A percentile compares a stretch with the other conserved stretches of the same genome.
Evolutionary conservation across 148 eudicot species (phyloP).

Genomic region (Rhododendron ovatum): DNA sequence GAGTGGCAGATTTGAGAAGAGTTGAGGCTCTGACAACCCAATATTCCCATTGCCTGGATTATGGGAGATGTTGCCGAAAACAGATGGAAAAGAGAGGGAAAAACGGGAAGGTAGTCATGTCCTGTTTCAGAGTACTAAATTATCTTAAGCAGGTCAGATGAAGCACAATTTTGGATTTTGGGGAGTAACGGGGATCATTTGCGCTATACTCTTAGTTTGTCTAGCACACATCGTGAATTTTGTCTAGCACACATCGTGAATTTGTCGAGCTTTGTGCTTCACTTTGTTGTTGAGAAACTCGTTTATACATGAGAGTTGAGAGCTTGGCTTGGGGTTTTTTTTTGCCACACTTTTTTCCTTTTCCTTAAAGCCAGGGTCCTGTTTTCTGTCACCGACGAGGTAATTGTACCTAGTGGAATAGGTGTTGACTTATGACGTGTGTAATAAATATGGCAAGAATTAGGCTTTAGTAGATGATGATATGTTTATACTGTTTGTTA

Average conservation of each 20-base stretch:
- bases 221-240: neutral
- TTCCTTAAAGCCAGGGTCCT: too few relatives aligned
- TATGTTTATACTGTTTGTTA: too few relatives aligned
- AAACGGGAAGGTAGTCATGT: too few relatives aligned
- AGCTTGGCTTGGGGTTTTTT: too few relatives aligned
- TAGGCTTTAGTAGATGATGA: too few relatives aligned
- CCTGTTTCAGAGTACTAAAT: neutral
- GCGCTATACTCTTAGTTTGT: neutral
- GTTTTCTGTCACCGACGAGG: too few relatives aligned
- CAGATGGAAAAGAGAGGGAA: too few relatives aligned
- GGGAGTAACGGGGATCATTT: neutral
- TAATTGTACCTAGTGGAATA: too few relatives aligned
- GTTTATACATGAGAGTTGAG: neutral
- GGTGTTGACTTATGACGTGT: too few relatives aligned
- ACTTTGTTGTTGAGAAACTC: neutral
- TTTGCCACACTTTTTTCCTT: too few relatives aligned
- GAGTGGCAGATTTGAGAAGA: constrained; percentile 50
- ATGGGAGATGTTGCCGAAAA: constrained; percentile 18
- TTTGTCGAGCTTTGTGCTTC: neutral
- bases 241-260: neutral
- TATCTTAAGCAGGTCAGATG: neutral
- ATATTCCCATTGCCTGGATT: constrained; percentile 67
- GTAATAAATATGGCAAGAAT: too few relatives aligned
- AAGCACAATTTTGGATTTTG: neutral
- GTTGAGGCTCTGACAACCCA: constrained; percentile 69